These are phyloP conservation scores for Sporisorium exsertum DNA, from an alignment of 1,284 basidiomycete species.

Conservation along the genomic window DNA sequence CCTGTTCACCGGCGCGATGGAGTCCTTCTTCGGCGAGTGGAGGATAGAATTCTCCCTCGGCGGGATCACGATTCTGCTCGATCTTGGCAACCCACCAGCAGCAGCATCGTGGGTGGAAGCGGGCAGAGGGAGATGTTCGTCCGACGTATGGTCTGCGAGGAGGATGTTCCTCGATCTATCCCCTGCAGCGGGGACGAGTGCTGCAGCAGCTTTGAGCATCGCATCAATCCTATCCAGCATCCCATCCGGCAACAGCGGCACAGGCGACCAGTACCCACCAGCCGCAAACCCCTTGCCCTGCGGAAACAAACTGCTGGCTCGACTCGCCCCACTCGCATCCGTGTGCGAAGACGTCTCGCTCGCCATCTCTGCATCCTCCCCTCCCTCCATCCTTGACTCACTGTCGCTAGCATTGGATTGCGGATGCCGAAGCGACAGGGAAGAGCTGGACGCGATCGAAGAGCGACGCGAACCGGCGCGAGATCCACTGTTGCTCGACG, in stretches of 20 bases:
- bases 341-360: conserved; percentile 32
- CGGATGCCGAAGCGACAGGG: background rate
- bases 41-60: conserved; percentile 31
- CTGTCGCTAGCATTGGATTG: conserved; percentile 1
- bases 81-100: conserved; percentile 2
- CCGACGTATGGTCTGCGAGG: conserved; percentile 21
- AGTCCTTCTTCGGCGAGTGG: conserved; percentile 13
- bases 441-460: conserved; percentile 20
- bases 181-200: conserved; percentile 5
- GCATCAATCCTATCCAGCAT: conserved; percentile 49
- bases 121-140: conserved; percentile 17
- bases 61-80: conserved; percentile 35
- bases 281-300: conserved; percentile 58
- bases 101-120: background rate
- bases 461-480: conserved; percentile 24
- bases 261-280: conserved; percentile 58
- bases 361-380: conserved; percentile 18
- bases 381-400: background rate
- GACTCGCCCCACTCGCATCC: conserved; percentile 21
- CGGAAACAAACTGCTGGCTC: conserved; percentile 52
- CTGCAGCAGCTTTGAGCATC: conserved; percentile 30
- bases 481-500: conserved; percentile 10
- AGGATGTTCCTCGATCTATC: conserved; percentile 28
- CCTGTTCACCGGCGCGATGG: background rate
- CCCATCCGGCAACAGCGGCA: conserved; percentile 56